A percentile compares a stretch with the other conserved stretches of the same genome.
Evolutionary conservation across 352 stramenopile species (phyloP).

Genomic region (Phytophthora capsici): DNA sequence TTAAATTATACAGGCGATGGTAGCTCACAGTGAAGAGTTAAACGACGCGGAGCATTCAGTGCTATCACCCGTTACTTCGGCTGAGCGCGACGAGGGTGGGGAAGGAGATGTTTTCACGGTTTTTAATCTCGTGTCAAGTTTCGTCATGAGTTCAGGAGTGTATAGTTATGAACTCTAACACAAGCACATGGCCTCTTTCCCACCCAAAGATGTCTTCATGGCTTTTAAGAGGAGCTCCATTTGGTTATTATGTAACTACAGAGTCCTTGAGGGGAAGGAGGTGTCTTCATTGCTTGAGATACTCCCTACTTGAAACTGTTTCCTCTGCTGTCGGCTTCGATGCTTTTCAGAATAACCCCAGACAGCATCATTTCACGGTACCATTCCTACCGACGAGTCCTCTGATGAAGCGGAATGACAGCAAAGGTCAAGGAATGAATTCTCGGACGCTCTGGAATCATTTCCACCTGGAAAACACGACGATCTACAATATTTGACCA

Average conservation of each 20-base stretch:
- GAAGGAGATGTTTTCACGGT: not conserved
- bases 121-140: too few relatives aligned
- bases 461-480: conserved; percentile 34
- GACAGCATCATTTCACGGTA: not conserved
- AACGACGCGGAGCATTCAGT: conserved; percentile 2
- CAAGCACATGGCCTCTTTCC: too few relatives aligned
- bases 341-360: not conserved
- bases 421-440: conserved; percentile 42
- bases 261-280: conserved; percentile 17
- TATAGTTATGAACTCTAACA: too few relatives aligned
- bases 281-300: not conserved
- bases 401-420: conserved; percentile 28
- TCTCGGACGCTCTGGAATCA: conserved; percentile 30
- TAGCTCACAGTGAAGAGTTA: conserved; percentile 35
- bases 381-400: not conserved
- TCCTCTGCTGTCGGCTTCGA: conserved; percentile 1
- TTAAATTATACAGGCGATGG: conserved; percentile 33
- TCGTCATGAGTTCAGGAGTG: too few relatives aligned
- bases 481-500: not conserved
- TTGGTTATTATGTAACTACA: too few relatives aligned
- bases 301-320: conserved; percentile 10
- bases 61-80: conserved; percentile 21
- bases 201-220: too few relatives aligned
- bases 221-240: too few relatives aligned
- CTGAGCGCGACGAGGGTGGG: conserved; percentile 14